Evolutionary conservation across 1,284 basidiomycete species (phyloP), one percentile per base, ranked within the genome.

Genomic region (Afroboletus lepidellus): DNA sequence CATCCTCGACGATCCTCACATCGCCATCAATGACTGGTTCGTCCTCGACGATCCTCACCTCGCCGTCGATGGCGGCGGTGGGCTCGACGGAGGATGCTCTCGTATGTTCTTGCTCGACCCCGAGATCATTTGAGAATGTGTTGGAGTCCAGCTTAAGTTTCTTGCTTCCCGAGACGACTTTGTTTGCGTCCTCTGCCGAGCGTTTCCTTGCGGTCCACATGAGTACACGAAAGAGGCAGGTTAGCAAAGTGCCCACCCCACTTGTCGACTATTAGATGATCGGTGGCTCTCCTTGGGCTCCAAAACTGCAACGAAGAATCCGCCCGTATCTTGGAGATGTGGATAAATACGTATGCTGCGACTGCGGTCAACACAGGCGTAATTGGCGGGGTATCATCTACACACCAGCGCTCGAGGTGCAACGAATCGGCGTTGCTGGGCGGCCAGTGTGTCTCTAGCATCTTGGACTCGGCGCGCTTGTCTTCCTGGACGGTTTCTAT

Each of bases 311-410:
- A 99, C 87, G 64, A 98, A 99, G 75, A 99, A 99, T 0, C 94
- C 97, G 12, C 97, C 97, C 0, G 95, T 94, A 69, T 99, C 91
- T 73, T 99, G 96, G 39, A 97, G 74, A 69, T 99, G 95, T 3
- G 97, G 95, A 64, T 98, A 93, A 57, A 97, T 84, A 41, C 95
- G 81, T 67, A 97, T 73, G 60, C 92, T 94, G 54, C 6, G 23
- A 20, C 16, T 42, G 27, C 41, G 1, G 21, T 67, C 27, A 53
- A 30, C 27, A 33, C n/a, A 29, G 2, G 23, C 23, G 25, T 20
- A 3, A 25, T 51, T 38, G 0, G 45, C 16, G 27, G 3, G 3
- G 33, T 29, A 6, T 9, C 5, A 33, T 36, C 41, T 8, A 74
- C 81, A 48, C 51, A 92, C 92, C 90, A 91, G 56, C 84, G 77